phyloP scores from a whole-genome alignment of 2,329 filamentous ascomycete genomes.

The Hypoxylon sp. region DNA sequence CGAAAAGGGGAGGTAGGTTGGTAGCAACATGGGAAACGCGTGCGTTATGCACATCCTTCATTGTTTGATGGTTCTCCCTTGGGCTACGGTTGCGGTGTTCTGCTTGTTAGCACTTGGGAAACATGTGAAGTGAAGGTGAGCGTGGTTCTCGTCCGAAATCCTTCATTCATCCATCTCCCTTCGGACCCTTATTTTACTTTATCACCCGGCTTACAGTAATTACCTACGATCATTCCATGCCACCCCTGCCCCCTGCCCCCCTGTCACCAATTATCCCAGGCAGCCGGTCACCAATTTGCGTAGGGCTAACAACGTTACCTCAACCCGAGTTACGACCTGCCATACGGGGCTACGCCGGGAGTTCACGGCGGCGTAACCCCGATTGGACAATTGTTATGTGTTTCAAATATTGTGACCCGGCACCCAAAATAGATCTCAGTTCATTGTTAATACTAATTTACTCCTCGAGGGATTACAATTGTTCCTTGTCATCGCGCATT shows the following conservation, averaged over 20 bases:
- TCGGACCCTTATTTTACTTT: not conserved
- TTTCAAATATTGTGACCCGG: no score
- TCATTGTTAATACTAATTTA: no score
- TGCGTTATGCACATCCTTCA: not conserved
- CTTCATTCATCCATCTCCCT: slow-evolving; percentile 2
- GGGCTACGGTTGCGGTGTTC: not conserved
- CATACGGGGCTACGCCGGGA: slow-evolving; percentile 6
- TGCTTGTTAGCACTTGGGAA: not conserved
- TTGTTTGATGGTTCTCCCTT: not conserved
- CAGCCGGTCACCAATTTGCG: slow-evolving; percentile 9
- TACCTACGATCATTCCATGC: no score
- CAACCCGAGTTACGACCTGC: slow-evolving; percentile 14
- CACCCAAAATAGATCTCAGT: no score
- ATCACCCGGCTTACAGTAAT: not conserved
- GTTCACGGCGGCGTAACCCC: not conserved
- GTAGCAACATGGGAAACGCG: not conserved
- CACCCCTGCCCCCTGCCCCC: slow-evolving; percentile 1
- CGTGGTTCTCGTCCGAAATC: no score
- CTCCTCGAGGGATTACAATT: no score
- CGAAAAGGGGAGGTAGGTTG: slow-evolving; percentile 1
- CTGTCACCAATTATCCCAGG: slow-evolving; percentile 7
- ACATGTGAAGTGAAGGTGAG: no score
- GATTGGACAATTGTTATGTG: no score
- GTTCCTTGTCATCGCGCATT: slow-evolving; percentile 14
- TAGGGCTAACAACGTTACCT: slow-evolving; percentile 24